A percentile compares a stretch with the other conserved stretches of the same genome.
Evolutionary conservation across 1,284 basidiomycete species (phyloP).

Genomic region (Cryptococcus maquisensis): DNA sequence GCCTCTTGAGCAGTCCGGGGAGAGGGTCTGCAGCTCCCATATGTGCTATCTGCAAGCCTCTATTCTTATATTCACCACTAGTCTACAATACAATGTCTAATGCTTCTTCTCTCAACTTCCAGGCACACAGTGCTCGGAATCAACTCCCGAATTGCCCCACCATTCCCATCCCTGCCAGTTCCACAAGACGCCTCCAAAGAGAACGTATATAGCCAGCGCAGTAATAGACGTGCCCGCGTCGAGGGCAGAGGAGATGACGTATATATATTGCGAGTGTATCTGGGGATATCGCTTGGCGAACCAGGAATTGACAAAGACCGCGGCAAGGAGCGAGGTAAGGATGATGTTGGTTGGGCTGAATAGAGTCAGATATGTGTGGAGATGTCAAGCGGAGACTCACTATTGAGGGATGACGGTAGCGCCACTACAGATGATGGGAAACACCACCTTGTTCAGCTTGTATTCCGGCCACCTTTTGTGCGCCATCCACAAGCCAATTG

Average conservation of each 20-base stretch:
- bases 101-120: slow-evolving; percentile 26
- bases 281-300: slow-evolving; percentile 40
- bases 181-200: slow-evolving; percentile 40
- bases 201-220: slow-evolving; percentile 50
- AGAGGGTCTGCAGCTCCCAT: too few species aligned
- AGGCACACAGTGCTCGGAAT: slow-evolving; percentile 48
- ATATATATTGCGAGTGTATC: slow-evolving; percentile 38
- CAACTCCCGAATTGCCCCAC: slow-evolving; percentile 45
- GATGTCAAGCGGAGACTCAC: slow-evolving; percentile 19
- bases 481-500: slow-evolving; percentile 48
- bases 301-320: slow-evolving; percentile 47
- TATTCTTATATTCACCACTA: too few species aligned
- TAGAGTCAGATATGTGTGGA: neutral
- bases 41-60: too few species aligned
- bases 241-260: slow-evolving; percentile 49
- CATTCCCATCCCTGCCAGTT: slow-evolving; percentile 37
- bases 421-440: slow-evolving; percentile 52
- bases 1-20: too few species aligned
- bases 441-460: slow-evolving; percentile 48
- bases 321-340: slow-evolving; percentile 47
- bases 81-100: too few species aligned
- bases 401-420: slow-evolving; percentile 48
- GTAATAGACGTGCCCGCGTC: slow-evolving; percentile 52
- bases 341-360: slow-evolving; percentile 53
- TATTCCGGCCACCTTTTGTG: slow-evolving; percentile 47